A percentile compares a stretch with the other conserved stretches of the same genome.
These are phyloP conservation scores for Globisporangium perplexum DNA, from an alignment of 352 stramenopile genomes.

Conservation along the genomic window DNA sequence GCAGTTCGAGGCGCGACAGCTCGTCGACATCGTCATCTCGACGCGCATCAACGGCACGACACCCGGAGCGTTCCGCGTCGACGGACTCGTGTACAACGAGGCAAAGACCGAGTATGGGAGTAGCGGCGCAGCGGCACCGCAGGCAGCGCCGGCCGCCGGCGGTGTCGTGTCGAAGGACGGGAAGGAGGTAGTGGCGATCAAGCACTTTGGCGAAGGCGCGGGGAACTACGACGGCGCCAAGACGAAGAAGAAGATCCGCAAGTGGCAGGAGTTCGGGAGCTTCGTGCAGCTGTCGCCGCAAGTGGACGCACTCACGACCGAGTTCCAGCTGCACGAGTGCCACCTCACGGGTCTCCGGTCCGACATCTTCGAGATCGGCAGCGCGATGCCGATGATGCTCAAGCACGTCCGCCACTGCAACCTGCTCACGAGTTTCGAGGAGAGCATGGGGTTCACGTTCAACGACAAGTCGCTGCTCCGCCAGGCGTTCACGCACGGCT, in stretches of 20 bases:
- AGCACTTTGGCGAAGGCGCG: constrained; percentile 45
- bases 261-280: constrained; percentile 48
- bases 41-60: constrained; percentile 59
- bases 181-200: constrained; percentile 25
- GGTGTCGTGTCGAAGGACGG: constrained; percentile 28
- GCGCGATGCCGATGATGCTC: constrained; percentile 81
- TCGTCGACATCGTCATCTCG: constrained; percentile 70
- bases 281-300: constrained; percentile 68
- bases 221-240: constrained; percentile 68
- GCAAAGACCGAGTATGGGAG: not conserved
- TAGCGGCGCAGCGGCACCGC: no score
- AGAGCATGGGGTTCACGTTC: constrained; percentile 53
- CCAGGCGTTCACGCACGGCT: constrained; percentile 81
- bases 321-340: constrained; percentile 40
- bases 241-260: constrained; percentile 47
- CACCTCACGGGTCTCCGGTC: constrained; percentile 71
- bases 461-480: constrained; percentile 72
- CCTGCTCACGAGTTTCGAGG: constrained; percentile 59
- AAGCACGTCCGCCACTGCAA: constrained; percentile 80
- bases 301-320: constrained; percentile 34
- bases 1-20: constrained; percentile 35
- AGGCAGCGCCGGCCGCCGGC: no score
- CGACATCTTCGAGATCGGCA: constrained; percentile 79
- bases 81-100: constrained; percentile 36
- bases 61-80: constrained; percentile 55